Conservation (phyloP, 495 filamentous ascomycete species). For the Physcia stellaris region DNA sequence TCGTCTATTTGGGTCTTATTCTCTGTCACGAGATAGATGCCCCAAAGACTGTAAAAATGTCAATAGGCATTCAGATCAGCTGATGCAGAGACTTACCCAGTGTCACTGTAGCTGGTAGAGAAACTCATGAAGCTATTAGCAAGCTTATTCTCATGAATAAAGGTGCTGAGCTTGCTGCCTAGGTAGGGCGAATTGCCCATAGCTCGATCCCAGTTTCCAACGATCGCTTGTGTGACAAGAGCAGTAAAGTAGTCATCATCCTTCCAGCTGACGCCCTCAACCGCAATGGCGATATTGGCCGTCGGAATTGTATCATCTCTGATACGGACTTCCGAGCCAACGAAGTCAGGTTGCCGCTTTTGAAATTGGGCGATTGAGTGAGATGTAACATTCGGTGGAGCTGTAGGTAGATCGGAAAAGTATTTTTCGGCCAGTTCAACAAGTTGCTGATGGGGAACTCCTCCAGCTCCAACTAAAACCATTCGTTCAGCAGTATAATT, state of each 20-base stretch:
- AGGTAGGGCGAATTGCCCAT: slow-evolving; percentile 95
- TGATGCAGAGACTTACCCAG: slow-evolving; percentile 51
- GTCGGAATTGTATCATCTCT: slow-evolving; percentile 92
- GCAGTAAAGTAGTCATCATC: slow-evolving; percentile 98
- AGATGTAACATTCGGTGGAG: slow-evolving; percentile 56
- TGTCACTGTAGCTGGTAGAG: slow-evolving; percentile 98
- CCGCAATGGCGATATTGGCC: slow-evolving; percentile 95
- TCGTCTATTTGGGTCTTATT: slow-evolving; percentile 79
- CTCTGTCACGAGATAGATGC: slow-evolving; percentile 95
- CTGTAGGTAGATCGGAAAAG: slow-evolving; percentile 64
- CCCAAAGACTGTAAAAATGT: slow-evolving; percentile 85
- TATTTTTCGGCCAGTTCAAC: slow-evolving; percentile 94
- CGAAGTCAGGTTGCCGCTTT: slow-evolving; percentile 82
- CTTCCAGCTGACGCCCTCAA: slow-evolving; percentile 99
- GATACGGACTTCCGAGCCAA: slow-evolving; percentile 87
- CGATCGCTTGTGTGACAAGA: slow-evolving; percentile 92
- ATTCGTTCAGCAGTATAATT: slow-evolving; percentile 99
- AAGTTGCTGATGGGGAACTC: slow-evolving; percentile 83
- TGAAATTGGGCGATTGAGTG: slow-evolving; percentile 48
- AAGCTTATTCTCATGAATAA: slow-evolving; percentile 82
- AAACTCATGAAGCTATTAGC: slow-evolving; percentile 99
- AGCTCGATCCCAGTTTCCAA: slow-evolving; percentile 98
- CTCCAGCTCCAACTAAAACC: slow-evolving; percentile 93
- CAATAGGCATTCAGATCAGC: slow-evolving; percentile 5
- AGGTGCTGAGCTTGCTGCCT: slow-evolving; percentile 91